phyloP scores from a whole-genome alignment of 331 rosid species.

The Spiraea crenata region DNA sequence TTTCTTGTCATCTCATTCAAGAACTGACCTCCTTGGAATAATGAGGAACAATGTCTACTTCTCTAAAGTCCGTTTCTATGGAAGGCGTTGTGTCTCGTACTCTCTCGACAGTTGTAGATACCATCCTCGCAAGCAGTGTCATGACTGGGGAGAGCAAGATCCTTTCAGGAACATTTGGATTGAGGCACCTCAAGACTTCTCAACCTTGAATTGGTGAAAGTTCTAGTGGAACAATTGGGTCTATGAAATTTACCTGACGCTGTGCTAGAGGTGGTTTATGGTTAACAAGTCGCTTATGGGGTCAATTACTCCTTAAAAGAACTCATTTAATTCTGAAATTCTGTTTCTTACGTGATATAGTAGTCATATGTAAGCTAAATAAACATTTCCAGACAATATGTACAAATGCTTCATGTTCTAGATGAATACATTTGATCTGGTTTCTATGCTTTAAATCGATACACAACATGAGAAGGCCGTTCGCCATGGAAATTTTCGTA shows the following conservation, averaged over 20 bases:
- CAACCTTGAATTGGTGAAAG: conserved; percentile 50
- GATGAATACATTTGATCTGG: not conserved
- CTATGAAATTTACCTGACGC: not conserved
- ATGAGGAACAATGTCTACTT: conserved; percentile 74
- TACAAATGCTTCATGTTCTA: conserved; percentile 1
- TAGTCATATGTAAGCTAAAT: not conserved
- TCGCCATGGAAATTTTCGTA: no score
- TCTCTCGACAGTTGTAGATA: conserved; percentile 59
- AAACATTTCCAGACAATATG: not conserved
- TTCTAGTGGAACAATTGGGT: conserved; percentile 29
- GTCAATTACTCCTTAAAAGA: not conserved
- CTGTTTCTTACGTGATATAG: not conserved
- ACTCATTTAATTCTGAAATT: not conserved
- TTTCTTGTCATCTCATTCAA: conserved; percentile 72
- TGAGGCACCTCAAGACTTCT: conserved; percentile 68
- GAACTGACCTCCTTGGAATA: conserved; percentile 59
- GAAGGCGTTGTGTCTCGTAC: conserved; percentile 76
- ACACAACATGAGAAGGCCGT: not conserved
- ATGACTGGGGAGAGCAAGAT: conserved; percentile 89
- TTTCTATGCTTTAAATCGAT: not conserved
- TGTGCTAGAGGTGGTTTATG: not conserved
- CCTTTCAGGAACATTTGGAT: conserved; percentile 77
- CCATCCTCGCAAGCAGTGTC: conserved; percentile 80
- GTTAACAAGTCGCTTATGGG: not conserved
- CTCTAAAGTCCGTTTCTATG: conserved; percentile 81